Conservation (phyloP, 2,329 filamentous ascomycete species). For the Xylariaceae sp. region DNA sequence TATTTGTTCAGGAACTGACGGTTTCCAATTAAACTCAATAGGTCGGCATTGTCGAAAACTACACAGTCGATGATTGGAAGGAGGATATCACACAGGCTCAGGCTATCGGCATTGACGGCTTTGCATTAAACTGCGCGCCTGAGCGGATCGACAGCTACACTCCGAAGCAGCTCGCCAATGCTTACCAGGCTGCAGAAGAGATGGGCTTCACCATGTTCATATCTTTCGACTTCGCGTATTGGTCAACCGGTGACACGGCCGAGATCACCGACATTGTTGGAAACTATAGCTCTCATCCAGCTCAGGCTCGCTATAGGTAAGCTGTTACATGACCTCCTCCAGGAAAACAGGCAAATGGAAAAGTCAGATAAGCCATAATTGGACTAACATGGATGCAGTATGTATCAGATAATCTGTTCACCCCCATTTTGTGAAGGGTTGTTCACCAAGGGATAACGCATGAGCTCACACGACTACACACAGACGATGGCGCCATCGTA, state of each 20-base stretch:
- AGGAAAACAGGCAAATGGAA: too few species aligned
- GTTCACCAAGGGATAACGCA: too few species aligned
- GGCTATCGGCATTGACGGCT: slow-evolving; percentile 14
- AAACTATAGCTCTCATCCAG: slow-evolving; percentile 11
- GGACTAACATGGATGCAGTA: not conserved
- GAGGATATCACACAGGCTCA: slow-evolving; percentile 12
- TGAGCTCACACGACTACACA: too few species aligned
- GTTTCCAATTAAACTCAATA: not conserved
- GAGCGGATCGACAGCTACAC: slow-evolving; percentile 8
- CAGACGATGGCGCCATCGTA: slow-evolving; percentile 7
- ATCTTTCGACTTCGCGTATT: slow-evolving; percentile 16
- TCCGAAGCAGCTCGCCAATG: slow-evolving; percentile 13
- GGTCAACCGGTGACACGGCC: slow-evolving; percentile 7
- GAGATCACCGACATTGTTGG: slow-evolving; percentile 8
- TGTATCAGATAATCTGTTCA: not conserved
- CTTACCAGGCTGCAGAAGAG: slow-evolving; percentile 13
- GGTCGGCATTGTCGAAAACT: slow-evolving; percentile 15
- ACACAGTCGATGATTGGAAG: slow-evolving; percentile 15
- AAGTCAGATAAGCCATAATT: too few species aligned
- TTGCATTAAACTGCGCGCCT: slow-evolving; percentile 12
- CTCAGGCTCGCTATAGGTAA: slow-evolving; percentile 12
- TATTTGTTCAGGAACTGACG: not conserved
- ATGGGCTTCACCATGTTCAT: slow-evolving; percentile 12
- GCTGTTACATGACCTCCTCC: not conserved
- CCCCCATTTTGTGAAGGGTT: not conserved